Evolutionary conservation across 306 rosid genomes (phyloP), one percentile per base, ranked within the genome.

Genomic region (Mucuna pruriens): DNA sequence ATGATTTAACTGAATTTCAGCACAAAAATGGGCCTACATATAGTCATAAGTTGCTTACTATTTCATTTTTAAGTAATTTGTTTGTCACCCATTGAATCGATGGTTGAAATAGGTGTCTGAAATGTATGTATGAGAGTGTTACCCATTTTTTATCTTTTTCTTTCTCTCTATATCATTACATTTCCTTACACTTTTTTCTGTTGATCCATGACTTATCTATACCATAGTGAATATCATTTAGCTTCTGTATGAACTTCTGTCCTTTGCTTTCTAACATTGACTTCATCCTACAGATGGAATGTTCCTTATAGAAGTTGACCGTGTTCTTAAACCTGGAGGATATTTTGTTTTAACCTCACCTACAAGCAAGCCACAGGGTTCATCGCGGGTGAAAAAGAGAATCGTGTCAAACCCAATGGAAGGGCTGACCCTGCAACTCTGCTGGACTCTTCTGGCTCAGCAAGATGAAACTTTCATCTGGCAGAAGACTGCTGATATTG

Each of bases 311-410:
- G 99, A 96, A 90, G 97, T 90, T 82, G 99, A 96, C 57, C 97
- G 99, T 72, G 87, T 96, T 82, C 98, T 96, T 73, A 96, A 90
- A 84, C 97, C 99, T 74, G 99, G 99, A 80, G 99, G 99, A 74
- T 96, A 94, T 87, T 96, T 96, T 86, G 95, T 94, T 78, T 84
- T 96, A 79, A 96, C 98, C 55, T 90, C 97, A 39, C 94, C 97
- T 63, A 40, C 93, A 72, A 87, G 87, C 87, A 91, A 82, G 84
- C 82, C 86, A 62, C 90, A 83, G 19, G 94, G 94, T 85, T 91
- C 96, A 77, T 80, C 87, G 62, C 83, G 82, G 65, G 87, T 49
- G 78, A 93, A 87, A 75, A 90, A 80, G 73, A 82, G 76, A 71
- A 83, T 78, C 86, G 80, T 85, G 81, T 64, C 87, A 63, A 89